Percentiles rank a stretch among this genome's conserved stretches.
Evolutionary conservation across 2,329 filamentous ascomycete genomes (phyloP).

Genomic region (Zelopaecilomyces penicillatus): DNA sequence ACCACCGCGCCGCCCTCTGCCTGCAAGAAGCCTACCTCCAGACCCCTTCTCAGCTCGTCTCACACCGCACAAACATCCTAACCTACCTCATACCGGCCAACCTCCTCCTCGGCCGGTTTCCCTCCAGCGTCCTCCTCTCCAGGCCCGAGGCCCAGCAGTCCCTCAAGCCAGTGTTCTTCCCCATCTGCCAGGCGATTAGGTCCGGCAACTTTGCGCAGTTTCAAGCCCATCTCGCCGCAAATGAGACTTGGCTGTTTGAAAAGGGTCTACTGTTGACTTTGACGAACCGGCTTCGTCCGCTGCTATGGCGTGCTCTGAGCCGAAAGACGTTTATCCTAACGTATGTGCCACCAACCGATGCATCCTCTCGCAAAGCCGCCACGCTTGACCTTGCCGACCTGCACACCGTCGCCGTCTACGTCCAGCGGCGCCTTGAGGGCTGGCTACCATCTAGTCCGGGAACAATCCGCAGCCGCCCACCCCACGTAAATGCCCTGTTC

Average conservation of each 20-base stretch:
- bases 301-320: constrained; percentile 77
- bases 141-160: constrained; percentile 51
- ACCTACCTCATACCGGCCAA: constrained; percentile 78
- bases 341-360: constrained; percentile 57
- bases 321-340: constrained; percentile 70
- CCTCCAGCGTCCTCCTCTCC: constrained; percentile 55
- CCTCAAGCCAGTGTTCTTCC: constrained; percentile 59
- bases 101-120: constrained; percentile 76
- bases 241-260: constrained; percentile 65
- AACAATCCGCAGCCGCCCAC: constrained; percentile 25
- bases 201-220: constrained; percentile 68
- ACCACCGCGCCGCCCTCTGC: constrained; percentile 64
- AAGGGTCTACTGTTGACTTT: constrained; percentile 70
- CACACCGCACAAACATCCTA: constrained; percentile 71
- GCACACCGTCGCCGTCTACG: constrained; percentile 51
- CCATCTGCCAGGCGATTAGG: constrained; percentile 63
- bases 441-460: constrained; percentile 35
- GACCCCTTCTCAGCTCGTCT: constrained; percentile 49
- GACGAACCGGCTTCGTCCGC: constrained; percentile 65
- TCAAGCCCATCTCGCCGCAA: constrained; percentile 55
- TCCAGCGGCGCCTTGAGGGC: constrained; percentile 56
- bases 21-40: constrained; percentile 75
- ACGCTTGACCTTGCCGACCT: constrained; percentile 67
- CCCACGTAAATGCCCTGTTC: constrained; percentile 42
- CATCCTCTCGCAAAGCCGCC: constrained; percentile 54